Evolutionary conservation across 345 rosid species (phyloP), one percentile per base, ranked within the genome.

Genomic region (Murraya koenigii): DNA sequence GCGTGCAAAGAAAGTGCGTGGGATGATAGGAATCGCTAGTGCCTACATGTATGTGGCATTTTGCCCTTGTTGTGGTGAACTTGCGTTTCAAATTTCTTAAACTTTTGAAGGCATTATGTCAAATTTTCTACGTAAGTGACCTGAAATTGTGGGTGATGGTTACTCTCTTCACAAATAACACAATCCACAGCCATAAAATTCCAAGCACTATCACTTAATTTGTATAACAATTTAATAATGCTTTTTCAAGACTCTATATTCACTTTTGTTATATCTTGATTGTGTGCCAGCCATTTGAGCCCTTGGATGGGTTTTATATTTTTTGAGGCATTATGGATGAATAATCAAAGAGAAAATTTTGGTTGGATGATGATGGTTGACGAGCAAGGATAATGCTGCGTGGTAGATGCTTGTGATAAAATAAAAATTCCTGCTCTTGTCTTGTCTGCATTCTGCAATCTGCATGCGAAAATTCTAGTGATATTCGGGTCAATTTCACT

Each of bases 1-100:
- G 78, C 76, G 75, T 54, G 66, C 19, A 72, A 44, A 58, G 69
- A 23, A 11, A 59, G 6, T 83, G 83, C 97, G 97, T 93, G 94
- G 97, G 76, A 38, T 10, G 63, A 65, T 78, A 13, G 66, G 72
- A 72, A 62, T 79, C 92, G 32, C 83, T 74, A 78, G 80, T 70
- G 66, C 9, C 75, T 17, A 35, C 0, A 3, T 17, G 10, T 2
- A 44, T 3, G 49, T 44, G 17, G 49, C 49, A 44, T 13, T 2
- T 44, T 44, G 49, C 49, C 49, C 17, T 44, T 44, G 5, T 13
- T 44, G 47, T 7, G 11, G 26, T 0, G 25, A 28, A 14, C 32
- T 70, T 19, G 19, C 9, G 38, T 47, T 47, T 26, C 36, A 33
- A 26, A 69, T 44, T 69, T 69, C 58, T 44, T 28, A 25, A 68